Evolutionary conservation across 495 filamentous ascomycete species (phyloP).

Genomic region (Penicillium alfredii): DNA sequence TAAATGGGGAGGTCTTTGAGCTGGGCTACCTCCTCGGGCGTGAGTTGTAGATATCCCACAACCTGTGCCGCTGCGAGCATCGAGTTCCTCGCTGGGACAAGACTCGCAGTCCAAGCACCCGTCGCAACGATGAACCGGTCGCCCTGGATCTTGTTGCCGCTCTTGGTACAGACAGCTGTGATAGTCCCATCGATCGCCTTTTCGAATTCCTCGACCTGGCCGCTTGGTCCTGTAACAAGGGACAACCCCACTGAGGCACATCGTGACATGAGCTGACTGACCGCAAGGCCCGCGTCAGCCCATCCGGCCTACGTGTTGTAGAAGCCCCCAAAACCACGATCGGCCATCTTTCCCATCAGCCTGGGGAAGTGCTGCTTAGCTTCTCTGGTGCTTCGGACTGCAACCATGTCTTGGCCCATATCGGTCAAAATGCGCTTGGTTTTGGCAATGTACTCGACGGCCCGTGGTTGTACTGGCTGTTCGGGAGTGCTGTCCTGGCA

Average conservation of each 20-base stretch:
- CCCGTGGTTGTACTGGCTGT: constrained; percentile 38
- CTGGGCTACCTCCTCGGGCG: constrained; percentile 51
- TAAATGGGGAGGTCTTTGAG: constrained; percentile 62
- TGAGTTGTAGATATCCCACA: constrained; percentile 63
- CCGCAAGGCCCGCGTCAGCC: constrained; percentile 66
- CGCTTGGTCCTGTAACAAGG: constrained; percentile 25
- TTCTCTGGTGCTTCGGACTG: constrained; percentile 32
- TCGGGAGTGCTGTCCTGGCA: constrained; percentile 19
- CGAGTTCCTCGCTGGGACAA: constrained; percentile 64
- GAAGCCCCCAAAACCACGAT: constrained; percentile 61
- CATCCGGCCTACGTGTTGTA: constrained; percentile 64
- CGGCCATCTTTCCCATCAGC: constrained; percentile 26
- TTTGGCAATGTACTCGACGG: constrained; percentile 30
- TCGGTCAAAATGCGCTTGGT: constrained; percentile 36
- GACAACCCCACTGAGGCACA: constrained; percentile 27
- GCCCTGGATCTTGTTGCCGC: constrained; percentile 49
- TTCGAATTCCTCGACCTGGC: constrained; percentile 25
- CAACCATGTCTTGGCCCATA: constrained; percentile 30
- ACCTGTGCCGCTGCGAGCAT: constrained; percentile 68
- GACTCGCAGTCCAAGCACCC: constrained; percentile 69
- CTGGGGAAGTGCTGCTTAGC: constrained; percentile 42
- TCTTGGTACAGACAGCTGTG: constrained; percentile 17
- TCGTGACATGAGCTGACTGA: constrained; percentile 47
- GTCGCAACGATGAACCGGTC: constrained; percentile 70
- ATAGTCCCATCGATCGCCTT: constrained; percentile 29